phyloP scores from a whole-genome alignment of 345 rosid genomes.

The Linum usitatissimum region DNA sequence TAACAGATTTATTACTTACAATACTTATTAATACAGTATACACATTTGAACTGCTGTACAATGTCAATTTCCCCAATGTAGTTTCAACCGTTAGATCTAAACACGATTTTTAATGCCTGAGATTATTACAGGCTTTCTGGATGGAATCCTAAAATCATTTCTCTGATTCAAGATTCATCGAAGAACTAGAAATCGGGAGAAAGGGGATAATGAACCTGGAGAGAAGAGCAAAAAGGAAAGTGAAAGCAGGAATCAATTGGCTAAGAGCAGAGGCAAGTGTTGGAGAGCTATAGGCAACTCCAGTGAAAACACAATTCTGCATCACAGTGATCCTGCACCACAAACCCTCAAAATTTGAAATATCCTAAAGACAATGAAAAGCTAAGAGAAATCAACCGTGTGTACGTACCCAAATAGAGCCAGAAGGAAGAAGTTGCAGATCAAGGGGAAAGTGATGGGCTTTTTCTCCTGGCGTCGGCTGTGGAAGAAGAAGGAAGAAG shows the following conservation, averaged over 20 bases:
- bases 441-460: neutral
- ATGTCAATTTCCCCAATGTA: no score
- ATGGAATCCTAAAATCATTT: no score
- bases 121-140: no score
- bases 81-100: no score
- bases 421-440: slow-evolving; percentile 1
- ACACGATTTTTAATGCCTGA: no score
- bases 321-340: slow-evolving; percentile 2
- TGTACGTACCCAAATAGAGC: neutral
- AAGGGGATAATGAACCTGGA: slow-evolving; percentile 33
- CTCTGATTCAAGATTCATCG: neutral
- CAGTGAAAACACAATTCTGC: slow-evolving; percentile 11
- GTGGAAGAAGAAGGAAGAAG: slow-evolving; percentile 51
- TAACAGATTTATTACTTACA: no score
- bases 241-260: slow-evolving; percentile 43
- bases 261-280: slow-evolving; percentile 40
- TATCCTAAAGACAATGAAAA: neutral
- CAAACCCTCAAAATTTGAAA: neutral
- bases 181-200: neutral
- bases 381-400: neutral
- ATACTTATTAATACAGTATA: no score
- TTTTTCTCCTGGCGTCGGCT: neutral
- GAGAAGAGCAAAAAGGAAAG: slow-evolving; percentile 47
- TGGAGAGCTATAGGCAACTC: slow-evolving; percentile 44
- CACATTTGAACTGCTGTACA: no score